Percentiles rank a stretch among this genome's conserved stretches.
These are phyloP conservation scores for Clarkia xantiana DNA, from an alignment of 345 rosid genomes.

Conservation along the genomic window DNA sequence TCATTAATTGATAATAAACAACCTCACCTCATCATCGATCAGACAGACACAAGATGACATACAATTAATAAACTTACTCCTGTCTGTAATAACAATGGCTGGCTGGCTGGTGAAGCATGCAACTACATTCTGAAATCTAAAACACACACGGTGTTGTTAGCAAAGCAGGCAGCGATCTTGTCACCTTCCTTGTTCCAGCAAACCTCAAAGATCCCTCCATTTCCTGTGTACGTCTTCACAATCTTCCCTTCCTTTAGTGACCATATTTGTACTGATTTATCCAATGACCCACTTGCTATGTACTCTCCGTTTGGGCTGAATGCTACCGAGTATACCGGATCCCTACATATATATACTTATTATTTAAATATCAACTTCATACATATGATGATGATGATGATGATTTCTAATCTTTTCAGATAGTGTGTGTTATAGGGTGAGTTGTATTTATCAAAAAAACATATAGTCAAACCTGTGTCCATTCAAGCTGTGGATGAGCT, in stretches of 20 bases:
- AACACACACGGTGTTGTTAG: slow-evolving; percentile 73
- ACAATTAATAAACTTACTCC: too few species aligned
- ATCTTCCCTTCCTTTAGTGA: slow-evolving; percentile 84
- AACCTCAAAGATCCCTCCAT: slow-evolving; percentile 87
- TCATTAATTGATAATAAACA: too few species aligned
- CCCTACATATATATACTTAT: slow-evolving; percentile 25
- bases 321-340: slow-evolving; percentile 85
- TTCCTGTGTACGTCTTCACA: slow-evolving; percentile 77
- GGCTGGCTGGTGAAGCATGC: not conserved
- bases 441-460: not conserved
- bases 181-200: slow-evolving; percentile 98
- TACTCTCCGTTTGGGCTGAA: slow-evolving; percentile 97
- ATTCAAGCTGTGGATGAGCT: slow-evolving; percentile 65
- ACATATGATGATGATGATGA: too few species aligned
- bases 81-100: too few species aligned
- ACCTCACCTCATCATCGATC: too few species aligned
- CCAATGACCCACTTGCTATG: slow-evolving; percentile 89
- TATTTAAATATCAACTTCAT: too few species aligned
- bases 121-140: slow-evolving; percentile 77
- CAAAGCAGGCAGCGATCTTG: slow-evolving; percentile 91
- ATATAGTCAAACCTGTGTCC: slow-evolving; percentile 65
- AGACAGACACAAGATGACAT: too few species aligned
- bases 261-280: slow-evolving; percentile 83
- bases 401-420: too few species aligned
- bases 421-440: too few species aligned